Percentiles rank a stretch among this genome's conserved stretches.
Conservation (phyloP, 1,284 basidiomycete genomes). For the Puccinia triticina region DNA sequence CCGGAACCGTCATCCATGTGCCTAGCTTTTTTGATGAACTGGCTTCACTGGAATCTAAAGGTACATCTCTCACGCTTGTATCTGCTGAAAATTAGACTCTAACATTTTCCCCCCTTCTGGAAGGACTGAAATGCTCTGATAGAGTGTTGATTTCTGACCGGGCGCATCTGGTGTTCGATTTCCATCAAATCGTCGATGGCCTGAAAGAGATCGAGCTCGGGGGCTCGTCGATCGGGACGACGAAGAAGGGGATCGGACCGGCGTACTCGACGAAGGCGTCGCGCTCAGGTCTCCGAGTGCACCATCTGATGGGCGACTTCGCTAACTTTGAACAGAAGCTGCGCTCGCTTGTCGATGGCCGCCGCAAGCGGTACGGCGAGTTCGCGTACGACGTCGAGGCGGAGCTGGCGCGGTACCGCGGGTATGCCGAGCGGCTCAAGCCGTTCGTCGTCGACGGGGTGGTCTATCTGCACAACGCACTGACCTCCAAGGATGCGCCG, state of each 20-base stretch:
- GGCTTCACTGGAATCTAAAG: slow-evolving; percentile 60
- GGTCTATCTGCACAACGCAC: slow-evolving; percentile 60
- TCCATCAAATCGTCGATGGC: slow-evolving; percentile 61
- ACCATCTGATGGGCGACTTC: slow-evolving; percentile 60
- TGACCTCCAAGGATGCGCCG: slow-evolving; percentile 55
- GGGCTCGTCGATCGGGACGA: slow-evolving; percentile 59
- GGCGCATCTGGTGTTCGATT: slow-evolving; percentile 61
- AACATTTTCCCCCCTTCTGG: neutral
- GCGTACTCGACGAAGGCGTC: slow-evolving; percentile 62
- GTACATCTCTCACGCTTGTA: slow-evolving; percentile 44
- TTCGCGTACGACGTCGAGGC: slow-evolving; percentile 61
- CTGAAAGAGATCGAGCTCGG: slow-evolving; percentile 61
- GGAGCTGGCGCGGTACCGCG: slow-evolving; percentile 60
- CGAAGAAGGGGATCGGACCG: slow-evolving; percentile 61
- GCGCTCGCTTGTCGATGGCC: slow-evolving; percentile 60
- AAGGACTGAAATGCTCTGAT: slow-evolving; percentile 59
- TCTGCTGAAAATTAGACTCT: neutral
- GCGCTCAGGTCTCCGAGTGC: slow-evolving; percentile 60
- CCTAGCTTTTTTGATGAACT: slow-evolving; percentile 61
- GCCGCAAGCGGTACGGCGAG: slow-evolving; percentile 61
- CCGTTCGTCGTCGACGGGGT: slow-evolving; percentile 61
- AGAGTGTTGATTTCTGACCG: slow-evolving; percentile 61
- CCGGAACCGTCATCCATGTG: slow-evolving; percentile 60
- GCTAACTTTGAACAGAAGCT: slow-evolving; percentile 60
- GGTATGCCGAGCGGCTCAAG: slow-evolving; percentile 59